These are phyloP conservation scores for Haplographium delicatum DNA, from an alignment of 495 filamentous ascomycete genomes.

Conservation along the genomic window DNA sequence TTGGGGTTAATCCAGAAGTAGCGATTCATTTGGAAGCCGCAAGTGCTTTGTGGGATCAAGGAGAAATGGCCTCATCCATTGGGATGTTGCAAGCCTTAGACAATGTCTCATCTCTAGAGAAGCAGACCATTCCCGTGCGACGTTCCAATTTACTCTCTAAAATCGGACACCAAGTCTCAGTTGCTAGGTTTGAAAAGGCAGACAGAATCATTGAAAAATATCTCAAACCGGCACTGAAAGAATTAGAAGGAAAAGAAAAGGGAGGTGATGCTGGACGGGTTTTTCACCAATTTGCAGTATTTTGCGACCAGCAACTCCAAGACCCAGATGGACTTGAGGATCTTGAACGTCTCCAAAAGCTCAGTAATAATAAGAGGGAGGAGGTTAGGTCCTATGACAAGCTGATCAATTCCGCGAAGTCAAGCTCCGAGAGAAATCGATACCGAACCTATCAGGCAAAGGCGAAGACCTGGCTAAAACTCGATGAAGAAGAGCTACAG, in stretches of 20 bases:
- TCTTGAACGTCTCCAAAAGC: slow-evolving; percentile 69
- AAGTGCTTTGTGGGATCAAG: slow-evolving; percentile 90
- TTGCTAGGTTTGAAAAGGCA: slow-evolving; percentile 88
- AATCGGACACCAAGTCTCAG: slow-evolving; percentile 81
- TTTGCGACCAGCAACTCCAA: slow-evolving; percentile 89
- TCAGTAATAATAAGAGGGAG: slow-evolving; percentile 73
- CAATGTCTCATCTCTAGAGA: slow-evolving; percentile 53
- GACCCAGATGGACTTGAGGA: slow-evolving; percentile 82
- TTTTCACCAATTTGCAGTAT: slow-evolving; percentile 89
- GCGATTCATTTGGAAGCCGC: slow-evolving; percentile 73
- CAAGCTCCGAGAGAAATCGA: slow-evolving; percentile 43
- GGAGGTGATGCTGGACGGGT: slow-evolving; percentile 79
- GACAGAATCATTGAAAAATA: slow-evolving; percentile 83
- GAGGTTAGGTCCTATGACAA: slow-evolving; percentile 65
- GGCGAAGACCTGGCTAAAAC: slow-evolving; percentile 80
- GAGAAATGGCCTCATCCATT: slow-evolving; percentile 87
- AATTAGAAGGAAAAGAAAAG: slow-evolving; percentile 62
- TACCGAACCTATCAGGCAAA: slow-evolving; percentile 45
- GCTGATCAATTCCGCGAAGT: slow-evolving; percentile 44
- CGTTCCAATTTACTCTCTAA: slow-evolving; percentile 79
- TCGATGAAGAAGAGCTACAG: slow-evolving; percentile 83
- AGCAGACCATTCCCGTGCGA: slow-evolving; percentile 68
- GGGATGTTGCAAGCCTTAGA: slow-evolving; percentile 75
- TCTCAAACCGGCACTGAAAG: slow-evolving; percentile 73
- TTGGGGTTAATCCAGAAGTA: slow-evolving; percentile 71